Evolutionary conservation across 805 yeast species (phyloP), one percentile per base, ranked within the genome.

Genomic region (Nakazawaea pomicola): DNA sequence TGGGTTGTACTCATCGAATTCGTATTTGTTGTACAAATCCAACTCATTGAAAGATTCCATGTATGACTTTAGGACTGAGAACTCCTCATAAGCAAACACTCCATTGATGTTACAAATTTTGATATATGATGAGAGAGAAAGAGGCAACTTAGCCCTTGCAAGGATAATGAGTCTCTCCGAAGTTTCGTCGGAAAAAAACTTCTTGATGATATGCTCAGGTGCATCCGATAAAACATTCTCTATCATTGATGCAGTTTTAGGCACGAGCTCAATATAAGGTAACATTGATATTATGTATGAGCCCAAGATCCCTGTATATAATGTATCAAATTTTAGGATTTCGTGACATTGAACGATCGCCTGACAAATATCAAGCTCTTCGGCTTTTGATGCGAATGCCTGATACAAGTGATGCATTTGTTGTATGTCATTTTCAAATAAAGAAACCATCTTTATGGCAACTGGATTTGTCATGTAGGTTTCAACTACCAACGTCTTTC

Each of bases 141-240:
- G 54, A 0, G 98, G 98, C 46, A 86, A 73, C 53, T 90, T 88
- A 0, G 93, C 82, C 46, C 81, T 70, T 1, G 86, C 62, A 20
- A 87, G 55, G 12, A 74, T 63, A 23, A 80, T 52, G 4, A 70
- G 55, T 37, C 68, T 67, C 17, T 62, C 62, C 0, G 73, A 65
- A 1, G 66, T 58, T n/a, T 67, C 66, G 40, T 67, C 62, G 2
- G 60, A 56, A 48, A 77, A 78, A 48, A 78, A 74, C 12, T 52
- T 55, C 44, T 64, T 67, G 10, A 69, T 58, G 1, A 70, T 59
- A 30, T 66, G 56, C 30, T 66, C 65, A 1, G 82, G 78, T 30
- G 74, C 69, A 20, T 62, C 56, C 7, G 56, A 53, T 34, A 78
- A 49, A 0, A 78, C 68, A 2, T 52, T 55, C 14, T 66, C 56